Base-by-base conservation (phyloP, 176 grass and related monocot species). In the Zoysia pacifica region DNA sequence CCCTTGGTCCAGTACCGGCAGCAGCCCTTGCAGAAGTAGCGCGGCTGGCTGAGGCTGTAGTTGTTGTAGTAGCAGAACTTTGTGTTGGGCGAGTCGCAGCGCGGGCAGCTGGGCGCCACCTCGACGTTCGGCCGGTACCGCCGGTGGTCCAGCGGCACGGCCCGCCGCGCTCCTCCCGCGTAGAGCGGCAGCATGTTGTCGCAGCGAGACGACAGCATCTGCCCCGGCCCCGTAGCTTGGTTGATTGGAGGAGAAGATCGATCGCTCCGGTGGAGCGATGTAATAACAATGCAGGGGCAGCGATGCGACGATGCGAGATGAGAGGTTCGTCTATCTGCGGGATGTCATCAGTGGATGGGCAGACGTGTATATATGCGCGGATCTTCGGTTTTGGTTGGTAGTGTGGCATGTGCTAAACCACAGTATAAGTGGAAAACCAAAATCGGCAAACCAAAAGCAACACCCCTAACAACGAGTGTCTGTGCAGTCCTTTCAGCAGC, bases 51-150 rank as follows among this genome's bases (percentile, higher is more conserved):
- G 55, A 94, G 89, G 89, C 82, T 86, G 89, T 97, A 97, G 82
- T 97, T 97, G 87, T 97, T 97, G 94, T 94, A 97, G 91, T 97
- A 97, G 87, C 94, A 97, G 70, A 97, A 97, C 81, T 97, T 97
- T 79, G 94, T 94, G 87, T 97, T 94, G 70, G 87, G 62, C 46
- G 94, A 97, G 72, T 91, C 87, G 50, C 94, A 97, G 14, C 94
- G 88, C 14, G 94, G 94, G 87, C 94, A 97, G 58, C 65, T 93
- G 8, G 93, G 93, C 48, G 93, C 90, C 66, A 86, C 43, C 75
- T 93, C 93, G 7, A 89, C 85, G 82, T 77, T 89, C 1, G 90
- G 88, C 79, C 89, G 82, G 85, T 87, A 93, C 40, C 83, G 79
- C 63, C 83, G 28, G 65, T 90, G 87, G 60, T 97, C 90, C 2